Evolutionary conservation across 139 green algal genomes (phyloP).

Genomic region (Picochlorum sp.): DNA sequence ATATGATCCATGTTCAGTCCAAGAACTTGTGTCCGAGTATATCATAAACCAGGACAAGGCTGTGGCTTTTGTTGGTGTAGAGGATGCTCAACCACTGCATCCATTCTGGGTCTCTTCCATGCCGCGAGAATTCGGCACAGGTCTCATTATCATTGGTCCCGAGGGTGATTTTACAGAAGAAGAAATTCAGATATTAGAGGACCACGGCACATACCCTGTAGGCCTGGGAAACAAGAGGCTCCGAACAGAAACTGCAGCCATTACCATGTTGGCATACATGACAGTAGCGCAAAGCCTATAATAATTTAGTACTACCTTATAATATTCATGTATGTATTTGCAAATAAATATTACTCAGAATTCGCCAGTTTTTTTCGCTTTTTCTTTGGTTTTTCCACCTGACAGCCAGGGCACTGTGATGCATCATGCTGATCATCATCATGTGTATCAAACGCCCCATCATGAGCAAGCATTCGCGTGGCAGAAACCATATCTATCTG

Average conservation of each 20-base stretch:
- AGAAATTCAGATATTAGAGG: constrained; percentile 48
- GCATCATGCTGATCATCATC: background rate
- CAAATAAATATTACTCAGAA: too few relatives aligned
- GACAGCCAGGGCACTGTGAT: background rate
- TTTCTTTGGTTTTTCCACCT: too few relatives aligned
- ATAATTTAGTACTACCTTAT: background rate
- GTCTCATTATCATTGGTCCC: constrained; percentile 66
- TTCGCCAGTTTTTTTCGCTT: too few relatives aligned
- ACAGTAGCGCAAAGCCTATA: constrained; percentile 7
- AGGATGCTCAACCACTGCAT: constrained; percentile 39
- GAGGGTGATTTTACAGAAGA: constrained; percentile 80
- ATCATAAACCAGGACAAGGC: background rate
- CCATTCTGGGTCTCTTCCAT: constrained; percentile 9
- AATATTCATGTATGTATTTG: too few relatives aligned
- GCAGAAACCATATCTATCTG: constrained; percentile 3
- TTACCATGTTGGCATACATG: constrained; percentile 63
- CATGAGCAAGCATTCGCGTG: background rate
- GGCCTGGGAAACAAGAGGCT: constrained; percentile 64
- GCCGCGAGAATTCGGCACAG: background rate
- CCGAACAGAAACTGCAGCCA: constrained; percentile 75
- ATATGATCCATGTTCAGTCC: constrained; percentile 24
- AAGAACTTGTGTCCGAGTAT: constrained; percentile 14
- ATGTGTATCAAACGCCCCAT: background rate
- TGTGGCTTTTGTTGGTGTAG: constrained; percentile 32
- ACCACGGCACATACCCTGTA: constrained; percentile 48